Percentiles rank a stretch among this genome's conserved stretches.
phyloP scores from a whole-genome alignment of 202 grass and related monocot species.

The Panicum virgatum region DNA sequence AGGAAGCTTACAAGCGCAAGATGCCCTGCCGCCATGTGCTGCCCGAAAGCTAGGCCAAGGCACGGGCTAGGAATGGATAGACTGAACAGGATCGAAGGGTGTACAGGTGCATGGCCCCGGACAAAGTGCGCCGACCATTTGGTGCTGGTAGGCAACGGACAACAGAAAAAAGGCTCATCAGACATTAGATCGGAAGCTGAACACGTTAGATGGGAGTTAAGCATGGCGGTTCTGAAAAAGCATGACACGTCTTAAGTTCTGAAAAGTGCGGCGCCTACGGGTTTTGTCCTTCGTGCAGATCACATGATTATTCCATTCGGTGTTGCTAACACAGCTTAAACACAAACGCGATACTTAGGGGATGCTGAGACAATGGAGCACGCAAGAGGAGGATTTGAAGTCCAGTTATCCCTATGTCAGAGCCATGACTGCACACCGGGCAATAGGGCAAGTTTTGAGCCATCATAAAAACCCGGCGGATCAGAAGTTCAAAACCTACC shows the following conservation, averaged over 20 bases:
- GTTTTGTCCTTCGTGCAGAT: background rate
- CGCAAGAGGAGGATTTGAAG: background rate
- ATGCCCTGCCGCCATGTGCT: slow-evolving; percentile 41
- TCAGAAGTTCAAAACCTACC: background rate
- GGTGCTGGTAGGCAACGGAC: background rate
- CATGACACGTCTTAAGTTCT: background rate
- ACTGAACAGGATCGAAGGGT: background rate
- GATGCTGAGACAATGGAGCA: background rate
- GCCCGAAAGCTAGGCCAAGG: slow-evolving; percentile 5
- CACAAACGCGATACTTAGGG: background rate
- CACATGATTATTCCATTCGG: no score
- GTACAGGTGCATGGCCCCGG: slow-evolving; percentile 21
- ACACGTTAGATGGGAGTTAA: background rate
- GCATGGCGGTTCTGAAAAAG: background rate
- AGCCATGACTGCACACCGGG: background rate
- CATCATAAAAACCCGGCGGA: background rate
- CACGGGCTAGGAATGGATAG: background rate
- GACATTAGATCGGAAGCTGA: background rate
- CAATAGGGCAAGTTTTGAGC: background rate
- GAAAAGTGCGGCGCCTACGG: background rate
- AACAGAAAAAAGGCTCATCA: background rate
- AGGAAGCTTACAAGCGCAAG: slow-evolving; percentile 19
- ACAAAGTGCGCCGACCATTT: slow-evolving; percentile 36
- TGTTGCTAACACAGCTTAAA: no score
- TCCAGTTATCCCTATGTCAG: background rate